These are phyloP conservation scores for Pharnaceum exiguum DNA, from an alignment of 148 eudicot species.

Conservation along the genomic window DNA sequence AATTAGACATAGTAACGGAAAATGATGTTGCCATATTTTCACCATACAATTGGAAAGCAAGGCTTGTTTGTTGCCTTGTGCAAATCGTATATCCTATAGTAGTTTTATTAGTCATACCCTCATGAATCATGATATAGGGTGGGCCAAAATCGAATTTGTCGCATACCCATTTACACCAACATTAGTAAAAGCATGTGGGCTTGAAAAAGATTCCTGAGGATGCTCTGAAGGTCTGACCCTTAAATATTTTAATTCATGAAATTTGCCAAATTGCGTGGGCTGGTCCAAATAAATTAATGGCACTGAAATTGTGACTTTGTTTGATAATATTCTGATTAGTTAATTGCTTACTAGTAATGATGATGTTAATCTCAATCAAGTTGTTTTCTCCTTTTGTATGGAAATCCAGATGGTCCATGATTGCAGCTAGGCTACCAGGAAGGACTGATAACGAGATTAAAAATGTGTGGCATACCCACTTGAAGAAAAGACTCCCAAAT, in stretches of 20 bases:
- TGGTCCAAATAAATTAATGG: background rate
- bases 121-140: slow-evolving; percentile 19
- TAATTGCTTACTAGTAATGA: background rate
- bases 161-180: slow-evolving; percentile 11
- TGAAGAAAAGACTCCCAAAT: slow-evolving; percentile 44
- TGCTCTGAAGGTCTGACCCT: slow-evolving; percentile 15
- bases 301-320: background rate
- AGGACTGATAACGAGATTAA: slow-evolving; percentile 81
- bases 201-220: slow-evolving; percentile 23
- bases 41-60: too few relatives aligned
- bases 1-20: too few relatives aligned
- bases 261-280: slow-evolving; percentile 9
- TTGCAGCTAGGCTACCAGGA: slow-evolving; percentile 69
- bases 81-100: background rate
- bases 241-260: background rate
- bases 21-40: too few relatives aligned
- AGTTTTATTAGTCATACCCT: slow-evolving; percentile 7
- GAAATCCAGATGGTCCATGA: slow-evolving; percentile 64
- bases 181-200: slow-evolving; percentile 24
- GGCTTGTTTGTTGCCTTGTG: too few relatives aligned
- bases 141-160: slow-evolving; percentile 20
- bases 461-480: slow-evolving; percentile 77
- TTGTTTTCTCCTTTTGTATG: too few relatives aligned
- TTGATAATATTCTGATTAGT: background rate
- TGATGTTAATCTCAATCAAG: slow-evolving; percentile 9